Percentiles rank a stretch among this genome's conserved stretches.
phyloP scores from a whole-genome alignment of 106 monocot species.

The Acorus calamus region DNA sequence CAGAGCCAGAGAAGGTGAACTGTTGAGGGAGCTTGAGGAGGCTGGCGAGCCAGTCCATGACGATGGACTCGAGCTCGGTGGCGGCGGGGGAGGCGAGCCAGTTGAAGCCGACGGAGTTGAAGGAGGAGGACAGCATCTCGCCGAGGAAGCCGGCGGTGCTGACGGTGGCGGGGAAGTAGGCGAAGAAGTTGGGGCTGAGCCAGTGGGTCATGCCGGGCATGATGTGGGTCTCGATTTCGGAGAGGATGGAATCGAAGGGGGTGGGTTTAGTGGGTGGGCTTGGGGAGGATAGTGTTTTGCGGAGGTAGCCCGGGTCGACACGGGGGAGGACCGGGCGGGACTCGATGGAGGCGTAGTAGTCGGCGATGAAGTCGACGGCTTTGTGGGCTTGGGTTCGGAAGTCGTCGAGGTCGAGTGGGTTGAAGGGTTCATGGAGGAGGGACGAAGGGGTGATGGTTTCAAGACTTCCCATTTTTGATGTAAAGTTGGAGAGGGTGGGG shows the following conservation, averaged over 20 bases:
- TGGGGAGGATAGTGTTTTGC: constrained; percentile 7
- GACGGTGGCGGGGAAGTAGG: constrained; percentile 32
- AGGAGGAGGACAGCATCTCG: constrained; percentile 36
- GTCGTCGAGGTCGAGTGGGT: constrained; percentile 20
- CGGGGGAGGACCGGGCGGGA: constrained; percentile 21
- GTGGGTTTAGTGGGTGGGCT: constrained; percentile 15
- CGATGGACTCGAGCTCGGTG: constrained; percentile 49
- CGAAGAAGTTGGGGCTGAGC: constrained; percentile 46
- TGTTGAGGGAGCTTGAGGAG: constrained; percentile 24
- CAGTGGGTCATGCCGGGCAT: constrained; percentile 51
- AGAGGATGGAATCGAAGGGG: constrained; percentile 24
- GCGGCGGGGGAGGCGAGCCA: constrained; percentile 58
- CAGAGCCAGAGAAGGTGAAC: constrained; percentile 23
- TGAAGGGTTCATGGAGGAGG: not conserved
- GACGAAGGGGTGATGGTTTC: no score
- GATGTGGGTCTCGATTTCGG: constrained; percentile 22
- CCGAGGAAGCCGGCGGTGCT: constrained; percentile 45
- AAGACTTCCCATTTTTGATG: no score
- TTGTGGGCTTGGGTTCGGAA: constrained; percentile 12
- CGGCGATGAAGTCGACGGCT: constrained; percentile 34
- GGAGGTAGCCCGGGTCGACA: constrained; percentile 38
- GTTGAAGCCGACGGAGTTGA: constrained; percentile 39
- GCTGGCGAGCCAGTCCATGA: constrained; percentile 41
- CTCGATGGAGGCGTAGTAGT: constrained; percentile 26
- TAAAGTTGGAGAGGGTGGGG: no score